Evolutionary conservation across 2,329 filamentous ascomycete genomes (phyloP).

Genomic region (Stachybotrys chlorohalonatus): DNA sequence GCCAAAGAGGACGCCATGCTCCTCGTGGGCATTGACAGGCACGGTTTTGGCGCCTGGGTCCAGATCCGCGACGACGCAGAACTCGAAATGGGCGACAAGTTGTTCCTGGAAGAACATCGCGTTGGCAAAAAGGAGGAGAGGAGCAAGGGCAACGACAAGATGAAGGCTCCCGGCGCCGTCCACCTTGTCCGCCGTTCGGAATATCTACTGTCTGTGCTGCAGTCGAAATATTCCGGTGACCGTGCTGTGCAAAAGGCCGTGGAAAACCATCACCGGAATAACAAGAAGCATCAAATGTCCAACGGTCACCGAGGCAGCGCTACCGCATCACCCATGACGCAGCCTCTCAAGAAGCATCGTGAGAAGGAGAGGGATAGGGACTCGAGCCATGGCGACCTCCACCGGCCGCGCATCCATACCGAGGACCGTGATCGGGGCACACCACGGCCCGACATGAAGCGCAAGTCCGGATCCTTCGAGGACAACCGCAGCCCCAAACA

Average conservation of each 20-base stretch:
- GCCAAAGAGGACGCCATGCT: conserved; percentile 95
- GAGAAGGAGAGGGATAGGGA: conserved; percentile 39
- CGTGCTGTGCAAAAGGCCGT: conserved; percentile 67
- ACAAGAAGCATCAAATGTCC: conserved; percentile 59
- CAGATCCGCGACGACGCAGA: conserved; percentile 89
- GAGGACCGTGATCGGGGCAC: conserved; percentile 36
- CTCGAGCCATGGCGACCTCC: conserved; percentile 35
- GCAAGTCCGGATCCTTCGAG: conserved; percentile 48
- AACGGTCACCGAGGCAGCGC: conserved; percentile 55
- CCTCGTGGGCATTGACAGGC: conserved; percentile 81
- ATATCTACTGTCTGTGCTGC: conserved; percentile 89
- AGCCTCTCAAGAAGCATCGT: conserved; percentile 31
- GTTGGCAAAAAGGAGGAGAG: conserved; percentile 96
- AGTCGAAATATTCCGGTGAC: conserved; percentile 74
- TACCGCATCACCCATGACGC: conserved; percentile 64
- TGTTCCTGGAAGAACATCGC: conserved; percentile 96
- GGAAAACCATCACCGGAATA: conserved; percentile 91
- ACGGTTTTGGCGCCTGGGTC: conserved; percentile 93
- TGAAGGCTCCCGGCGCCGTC: conserved; percentile 92
- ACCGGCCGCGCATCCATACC: conserved; percentile 39
- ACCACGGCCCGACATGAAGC: conserved; percentile 47
- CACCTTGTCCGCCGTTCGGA: conserved; percentile 92
- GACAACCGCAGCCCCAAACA: conserved; percentile 33
- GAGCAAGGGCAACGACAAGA: conserved; percentile 64
- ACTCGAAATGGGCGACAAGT: conserved; percentile 77